Evolutionary conservation across 2,329 filamentous ascomycete species (phyloP), one percentile per base, ranked within the genome.

Genomic region (Hypoxylon sp.): DNA sequence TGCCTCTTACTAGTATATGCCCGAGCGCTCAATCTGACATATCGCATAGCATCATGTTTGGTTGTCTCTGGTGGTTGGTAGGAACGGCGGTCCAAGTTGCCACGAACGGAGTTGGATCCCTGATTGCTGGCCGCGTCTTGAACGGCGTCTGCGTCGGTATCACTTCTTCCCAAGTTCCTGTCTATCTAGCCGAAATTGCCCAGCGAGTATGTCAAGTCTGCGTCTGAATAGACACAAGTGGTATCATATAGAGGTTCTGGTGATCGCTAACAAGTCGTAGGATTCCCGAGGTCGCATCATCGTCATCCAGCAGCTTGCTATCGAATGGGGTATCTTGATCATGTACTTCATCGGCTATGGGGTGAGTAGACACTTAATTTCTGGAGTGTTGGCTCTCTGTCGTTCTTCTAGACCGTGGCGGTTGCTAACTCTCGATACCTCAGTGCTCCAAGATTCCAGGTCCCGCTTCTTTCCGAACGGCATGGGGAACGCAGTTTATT

Each of bases 281-380:
- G 67, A 69, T 48, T 51, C 57, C 38, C 82, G 88, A 60, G 88
- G 88, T 13, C 81, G 86, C 38, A 79, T 92, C 27, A 87, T 92
- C 13, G 86, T 88, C 48, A 82, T 85, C 38, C 88, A 92, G 71
- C 89, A 92, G 72, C 88, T 88, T 79, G 87, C 88, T 21, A 91
- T 92, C 59, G 89, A 89, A 63, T 89, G 81, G 81, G 87, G 84
- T 62, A 88, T 88, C 63, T 69, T 88, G 56, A 86, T 88, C 74
- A 88, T 89, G 85, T 89, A 88, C 77, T 87, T 86, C 70, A 83
- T 89, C 72, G 82, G 82, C 18, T 83, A 87, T 67, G 89, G 86
- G 37, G 60, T 63, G 55, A 60, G 60, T 56, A 23, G 17, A 13
- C 18, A 13, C 24, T 13, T 20, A 3, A 20, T 20, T 37, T 37